A percentile compares a stretch with the other conserved stretches of the same genome.
Conservation (phyloP, 1,284 basidiomycete genomes). For the Leccinum solheimii region DNA sequence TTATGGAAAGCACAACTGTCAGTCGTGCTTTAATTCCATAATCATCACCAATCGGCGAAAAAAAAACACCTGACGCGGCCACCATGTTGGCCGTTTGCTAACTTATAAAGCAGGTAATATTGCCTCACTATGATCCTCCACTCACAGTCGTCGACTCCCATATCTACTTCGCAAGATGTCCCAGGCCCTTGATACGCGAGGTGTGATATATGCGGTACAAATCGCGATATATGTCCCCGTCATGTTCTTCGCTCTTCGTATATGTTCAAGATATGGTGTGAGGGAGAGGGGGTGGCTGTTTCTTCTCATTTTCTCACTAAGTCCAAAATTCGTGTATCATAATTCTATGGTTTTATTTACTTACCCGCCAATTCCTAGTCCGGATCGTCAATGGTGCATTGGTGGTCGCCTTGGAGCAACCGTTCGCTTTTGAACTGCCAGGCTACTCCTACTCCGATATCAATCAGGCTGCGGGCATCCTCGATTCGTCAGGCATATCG, state of each 20-base stretch:
- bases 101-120: no score
- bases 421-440: no score
- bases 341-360: constrained; percentile 11
- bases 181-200: constrained; percentile 41
- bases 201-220: constrained; percentile 54
- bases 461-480: neutral
- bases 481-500: constrained; percentile 55
- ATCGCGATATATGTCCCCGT: constrained; percentile 58
- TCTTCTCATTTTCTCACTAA: constrained; percentile 52
- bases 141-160: neutral
- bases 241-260: constrained; percentile 42
- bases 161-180: constrained; percentile 19
- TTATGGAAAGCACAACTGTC: no score
- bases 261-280: constrained; percentile 52
- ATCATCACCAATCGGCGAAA: no score
- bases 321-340: constrained; percentile 37
- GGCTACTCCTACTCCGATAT: no score
- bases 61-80: no score
- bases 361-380: neutral
- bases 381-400: no score
- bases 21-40: no score
- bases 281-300: constrained; percentile 57
- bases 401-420: no score
- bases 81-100: no score
- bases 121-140: neutral